Percentiles rank a stretch among this genome's conserved stretches.
Conservation (phyloP, 2,329 filamentous ascomycete genomes). For the Aspergillus luchuensis region DNA sequence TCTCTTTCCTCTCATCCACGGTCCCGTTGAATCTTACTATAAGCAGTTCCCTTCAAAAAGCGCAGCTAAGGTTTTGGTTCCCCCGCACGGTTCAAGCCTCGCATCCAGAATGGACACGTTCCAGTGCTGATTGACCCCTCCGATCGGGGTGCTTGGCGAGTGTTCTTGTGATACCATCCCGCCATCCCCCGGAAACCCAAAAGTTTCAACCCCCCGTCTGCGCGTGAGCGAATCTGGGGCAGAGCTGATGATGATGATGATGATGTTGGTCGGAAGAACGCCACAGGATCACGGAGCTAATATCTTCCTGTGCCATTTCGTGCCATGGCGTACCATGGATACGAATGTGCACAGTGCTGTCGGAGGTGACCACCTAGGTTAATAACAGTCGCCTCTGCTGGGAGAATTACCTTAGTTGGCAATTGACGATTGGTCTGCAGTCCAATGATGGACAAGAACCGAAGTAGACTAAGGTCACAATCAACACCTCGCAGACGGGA, state of each 20-base stretch:
- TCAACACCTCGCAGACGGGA: background rate
- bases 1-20: background rate
- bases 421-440: no score
- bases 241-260: background rate
- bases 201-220: background rate
- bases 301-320: background rate
- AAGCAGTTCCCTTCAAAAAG: background rate
- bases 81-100: slow-evolving; percentile 8
- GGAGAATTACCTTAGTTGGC: background rate
- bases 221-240: background rate
- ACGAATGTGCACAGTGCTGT: background rate
- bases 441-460: background rate
- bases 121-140: slow-evolving; percentile 1
- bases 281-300: no score
- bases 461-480: background rate
- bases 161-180: slow-evolving; percentile 1
- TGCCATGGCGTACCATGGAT: no score
- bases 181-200: background rate
- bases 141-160: slow-evolving; percentile 2
- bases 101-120: background rate
- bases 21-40: background rate
- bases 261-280: background rate
- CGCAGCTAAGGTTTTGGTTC: slow-evolving; percentile 4
- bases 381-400: background rate
- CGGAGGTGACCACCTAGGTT: background rate